Percentiles rank a stretch among this genome's conserved stretches.
Conservation (phyloP, 345 rosid species). For the Arabidopsis arenosa region DNA sequence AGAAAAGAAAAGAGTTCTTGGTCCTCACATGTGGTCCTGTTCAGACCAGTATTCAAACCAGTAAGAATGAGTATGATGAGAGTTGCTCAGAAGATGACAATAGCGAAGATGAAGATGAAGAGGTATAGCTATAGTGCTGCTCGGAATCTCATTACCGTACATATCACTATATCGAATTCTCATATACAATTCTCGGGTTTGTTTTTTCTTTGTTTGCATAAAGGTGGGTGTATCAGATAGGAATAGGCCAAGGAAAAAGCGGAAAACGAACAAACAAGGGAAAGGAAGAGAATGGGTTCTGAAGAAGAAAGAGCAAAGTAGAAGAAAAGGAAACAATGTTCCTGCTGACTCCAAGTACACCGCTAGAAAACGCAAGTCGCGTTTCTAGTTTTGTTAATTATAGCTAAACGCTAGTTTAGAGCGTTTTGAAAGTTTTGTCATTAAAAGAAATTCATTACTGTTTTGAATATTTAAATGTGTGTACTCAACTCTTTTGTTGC, state of each 20-base stretch:
- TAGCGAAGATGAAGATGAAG: constrained; percentile 68
- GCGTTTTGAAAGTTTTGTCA: constrained; percentile 11
- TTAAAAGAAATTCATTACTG: background rate
- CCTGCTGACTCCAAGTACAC: constrained; percentile 85
- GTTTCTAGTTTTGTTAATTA: constrained; percentile 52
- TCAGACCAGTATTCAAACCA: constrained; percentile 51
- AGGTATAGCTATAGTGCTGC: constrained; percentile 46
- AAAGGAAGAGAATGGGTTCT: constrained; percentile 79
- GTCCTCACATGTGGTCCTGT: constrained; percentile 81
- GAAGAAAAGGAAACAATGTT: constrained; percentile 77
- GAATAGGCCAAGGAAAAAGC: constrained; percentile 82
- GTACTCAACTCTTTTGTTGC: background rate
- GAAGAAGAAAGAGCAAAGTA: constrained; percentile 86
- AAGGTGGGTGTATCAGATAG: constrained; percentile 73
- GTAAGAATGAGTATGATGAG: constrained; percentile 53
- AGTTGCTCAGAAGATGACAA: constrained; percentile 70
- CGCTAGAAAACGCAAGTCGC: constrained; percentile 76
- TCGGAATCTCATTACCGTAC: background rate
- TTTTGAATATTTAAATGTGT: constrained; percentile 1
- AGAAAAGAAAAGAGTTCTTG: constrained; percentile 82
- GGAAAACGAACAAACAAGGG: constrained; percentile 65
- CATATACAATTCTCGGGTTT: no score
- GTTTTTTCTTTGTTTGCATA: background rate
- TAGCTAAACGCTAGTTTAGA: background rate
- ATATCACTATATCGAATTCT: background rate